Conservation (phyloP, 1,139 yeast genomes). For the Blastobotrys malaysiensis region DNA sequence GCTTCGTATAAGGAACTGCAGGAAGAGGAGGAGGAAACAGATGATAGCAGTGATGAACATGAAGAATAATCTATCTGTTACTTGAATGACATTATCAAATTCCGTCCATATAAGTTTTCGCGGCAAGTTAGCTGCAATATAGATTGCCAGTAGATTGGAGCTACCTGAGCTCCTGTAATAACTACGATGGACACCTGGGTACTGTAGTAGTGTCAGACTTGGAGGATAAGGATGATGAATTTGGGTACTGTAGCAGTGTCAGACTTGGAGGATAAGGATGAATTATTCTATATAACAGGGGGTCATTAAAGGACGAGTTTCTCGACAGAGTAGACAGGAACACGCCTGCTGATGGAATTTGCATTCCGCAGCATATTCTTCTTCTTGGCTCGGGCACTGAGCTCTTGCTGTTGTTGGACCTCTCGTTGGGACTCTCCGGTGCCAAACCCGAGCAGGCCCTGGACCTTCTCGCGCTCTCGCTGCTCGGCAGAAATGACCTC, state of each 20-base stretch:
- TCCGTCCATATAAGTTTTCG: too few species aligned
- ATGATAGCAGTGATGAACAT: conserved; percentile 34
- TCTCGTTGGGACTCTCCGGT: conserved; percentile 3
- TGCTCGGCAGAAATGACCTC: conserved; percentile 12
- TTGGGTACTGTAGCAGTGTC: too few species aligned
- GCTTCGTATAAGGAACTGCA: conserved; percentile 70
- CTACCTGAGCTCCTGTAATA: too few species aligned
- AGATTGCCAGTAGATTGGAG: too few species aligned
- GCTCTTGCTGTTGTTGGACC: neutral
- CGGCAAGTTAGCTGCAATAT: too few species aligned
- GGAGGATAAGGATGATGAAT: too few species aligned
- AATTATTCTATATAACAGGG: too few species aligned
- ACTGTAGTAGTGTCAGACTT: too few species aligned
- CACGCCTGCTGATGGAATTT: conserved; percentile 24
- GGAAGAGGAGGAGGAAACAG: conserved; percentile 46
- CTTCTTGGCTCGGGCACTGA: conserved; percentile 7
- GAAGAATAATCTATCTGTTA: conserved; percentile 7
- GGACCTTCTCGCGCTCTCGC: conserved; percentile 3
- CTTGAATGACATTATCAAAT: neutral
- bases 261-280: too few species aligned
- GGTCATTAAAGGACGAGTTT: conserved; percentile 21
- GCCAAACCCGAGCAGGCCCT: conserved; percentile 11
- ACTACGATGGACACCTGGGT: too few species aligned
- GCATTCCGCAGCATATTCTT: conserved; percentile 33
- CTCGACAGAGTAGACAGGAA: conserved; percentile 27